These are phyloP conservation scores for Clavariopsis aquatica DNA, from an alignment of 495 filamentous ascomycete genomes.

Conservation along the genomic window DNA sequence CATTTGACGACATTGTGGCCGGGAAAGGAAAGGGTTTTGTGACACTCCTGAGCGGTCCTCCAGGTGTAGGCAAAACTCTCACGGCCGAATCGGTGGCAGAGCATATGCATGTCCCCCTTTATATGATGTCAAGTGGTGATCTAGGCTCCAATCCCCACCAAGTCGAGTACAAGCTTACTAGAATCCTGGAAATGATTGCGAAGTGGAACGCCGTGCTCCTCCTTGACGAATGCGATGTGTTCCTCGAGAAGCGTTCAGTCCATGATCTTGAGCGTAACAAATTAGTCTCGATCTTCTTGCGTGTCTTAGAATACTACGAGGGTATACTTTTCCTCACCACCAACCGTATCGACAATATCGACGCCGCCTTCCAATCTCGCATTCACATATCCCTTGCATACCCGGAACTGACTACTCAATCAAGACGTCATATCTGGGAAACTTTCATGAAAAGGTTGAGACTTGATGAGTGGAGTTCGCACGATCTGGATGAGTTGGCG, in stretches of 20 bases:
- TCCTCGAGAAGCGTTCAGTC: slow-evolving; percentile 22
- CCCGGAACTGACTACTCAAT: slow-evolving; percentile 17
- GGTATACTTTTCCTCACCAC: slow-evolving; percentile 37
- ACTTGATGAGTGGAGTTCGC: not conserved
- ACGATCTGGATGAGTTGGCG: slow-evolving; percentile 27
- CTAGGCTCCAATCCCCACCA: slow-evolving; percentile 17
- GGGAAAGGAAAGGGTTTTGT: slow-evolving; percentile 7
- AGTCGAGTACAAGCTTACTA: slow-evolving; percentile 22
- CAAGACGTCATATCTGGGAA: slow-evolving; percentile 14
- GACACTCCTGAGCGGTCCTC: slow-evolving; percentile 34
- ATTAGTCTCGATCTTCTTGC: slow-evolving; percentile 29
- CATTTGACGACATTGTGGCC: slow-evolving; percentile 3
- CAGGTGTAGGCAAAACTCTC: slow-evolving; percentile 40
- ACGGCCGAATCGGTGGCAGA: slow-evolving; percentile 30
- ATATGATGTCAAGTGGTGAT: slow-evolving; percentile 28
- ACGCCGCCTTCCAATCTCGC: slow-evolving; percentile 25
- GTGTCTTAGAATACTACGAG: slow-evolving; percentile 32
- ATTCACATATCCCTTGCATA: slow-evolving; percentile 29
- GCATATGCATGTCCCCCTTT: slow-evolving; percentile 25
- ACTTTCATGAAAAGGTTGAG: too few relatives aligned
- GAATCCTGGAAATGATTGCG: slow-evolving; percentile 22
- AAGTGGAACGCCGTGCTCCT: slow-evolving; percentile 27
- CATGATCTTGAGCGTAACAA: slow-evolving; percentile 29
- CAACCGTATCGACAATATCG: slow-evolving; percentile 31
- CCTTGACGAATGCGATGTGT: slow-evolving; percentile 31